These are phyloP conservation scores for Penicillium canariense DNA, from an alignment of 495 filamentous ascomycete species.

Conservation along the genomic window DNA sequence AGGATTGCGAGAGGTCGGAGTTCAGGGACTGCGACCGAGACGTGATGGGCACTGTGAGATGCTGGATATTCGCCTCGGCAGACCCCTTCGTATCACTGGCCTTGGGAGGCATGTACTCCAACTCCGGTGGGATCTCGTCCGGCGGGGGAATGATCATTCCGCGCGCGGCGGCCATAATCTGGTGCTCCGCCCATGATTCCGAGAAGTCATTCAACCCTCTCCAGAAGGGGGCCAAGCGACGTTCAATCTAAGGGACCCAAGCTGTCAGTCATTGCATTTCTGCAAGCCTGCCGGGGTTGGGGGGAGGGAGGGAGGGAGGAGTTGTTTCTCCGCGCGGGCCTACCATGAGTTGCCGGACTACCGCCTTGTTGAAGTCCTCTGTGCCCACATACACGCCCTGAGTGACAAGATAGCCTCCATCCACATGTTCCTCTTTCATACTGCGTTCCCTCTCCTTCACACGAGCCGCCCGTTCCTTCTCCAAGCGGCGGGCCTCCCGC, in stretches of 20 bases:
- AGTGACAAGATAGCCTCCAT: conserved; percentile 93
- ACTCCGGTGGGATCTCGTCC: conserved; percentile 73
- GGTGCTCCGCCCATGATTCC: conserved; percentile 87
- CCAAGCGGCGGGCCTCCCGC: conserved; percentile 77
- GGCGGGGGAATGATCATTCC: conserved; percentile 81
- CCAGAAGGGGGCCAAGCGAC: conserved; percentile 92
- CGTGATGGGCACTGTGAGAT: conserved; percentile 72
- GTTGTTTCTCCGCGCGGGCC: conserved; percentile 10
- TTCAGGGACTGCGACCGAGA: conserved; percentile 71
- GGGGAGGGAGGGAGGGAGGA: background rate
- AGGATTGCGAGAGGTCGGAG: conserved; percentile 59
- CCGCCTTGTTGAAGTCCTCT: conserved; percentile 88
- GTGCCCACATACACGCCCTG: conserved; percentile 87
- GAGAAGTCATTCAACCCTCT: conserved; percentile 86
- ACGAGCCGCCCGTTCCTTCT: conserved; percentile 72
- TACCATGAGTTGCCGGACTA: conserved; percentile 93
- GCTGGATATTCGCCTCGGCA: conserved; percentile 52
- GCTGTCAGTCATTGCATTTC: conserved; percentile 19
- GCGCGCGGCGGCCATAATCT: conserved; percentile 87
- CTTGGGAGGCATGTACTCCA: conserved; percentile 49
- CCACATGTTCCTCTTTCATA: conserved; percentile 88
- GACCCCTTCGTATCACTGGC: conserved; percentile 38
- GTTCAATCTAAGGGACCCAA: conserved; percentile 66
- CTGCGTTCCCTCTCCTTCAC: conserved; percentile 86
- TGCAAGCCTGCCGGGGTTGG: background rate